phyloP scores from a whole-genome alignment of 2,329 filamentous ascomycete species.

The Diaporthe caulivora region DNA sequence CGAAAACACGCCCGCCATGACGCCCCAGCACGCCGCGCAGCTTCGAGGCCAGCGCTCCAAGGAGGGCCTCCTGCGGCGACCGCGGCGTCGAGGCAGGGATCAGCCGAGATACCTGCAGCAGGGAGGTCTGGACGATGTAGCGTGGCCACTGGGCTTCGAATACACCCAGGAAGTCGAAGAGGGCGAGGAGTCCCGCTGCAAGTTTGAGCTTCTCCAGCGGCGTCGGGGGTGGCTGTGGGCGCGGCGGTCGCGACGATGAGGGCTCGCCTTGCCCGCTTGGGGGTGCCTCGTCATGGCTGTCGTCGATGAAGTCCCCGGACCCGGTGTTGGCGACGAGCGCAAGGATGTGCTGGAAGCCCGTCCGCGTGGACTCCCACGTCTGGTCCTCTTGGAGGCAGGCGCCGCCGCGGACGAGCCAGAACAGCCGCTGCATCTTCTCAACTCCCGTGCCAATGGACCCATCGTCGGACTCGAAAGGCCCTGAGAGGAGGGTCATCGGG shows the following conservation, averaged over 20 bases:
- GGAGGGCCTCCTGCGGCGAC: constrained; percentile 21
- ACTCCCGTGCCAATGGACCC: constrained; percentile 31
- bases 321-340: constrained; percentile 30
- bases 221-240: background rate
- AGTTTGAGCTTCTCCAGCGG: constrained; percentile 24
- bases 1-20: background rate
- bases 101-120: constrained; percentile 13
- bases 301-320: too few species aligned
- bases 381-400: constrained; percentile 41
- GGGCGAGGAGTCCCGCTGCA: constrained; percentile 23
- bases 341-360: constrained; percentile 34
- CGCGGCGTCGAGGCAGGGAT: constrained; percentile 4
- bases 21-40: constrained; percentile 13
- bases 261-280: background rate
- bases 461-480: constrained; percentile 41
- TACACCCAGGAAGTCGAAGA: constrained; percentile 34
- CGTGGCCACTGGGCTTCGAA: constrained; percentile 36
- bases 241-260: background rate
- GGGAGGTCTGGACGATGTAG: constrained; percentile 32
- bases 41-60: constrained; percentile 20
- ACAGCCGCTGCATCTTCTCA: constrained; percentile 43
- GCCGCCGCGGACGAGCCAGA: constrained; percentile 47
- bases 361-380: constrained; percentile 46
- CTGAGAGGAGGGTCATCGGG: constrained; percentile 45
- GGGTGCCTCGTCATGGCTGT: background rate